Evolutionary conservation across 202 grass and related monocot species (phyloP).

Genomic region (Hordeum pubiflorum): DNA sequence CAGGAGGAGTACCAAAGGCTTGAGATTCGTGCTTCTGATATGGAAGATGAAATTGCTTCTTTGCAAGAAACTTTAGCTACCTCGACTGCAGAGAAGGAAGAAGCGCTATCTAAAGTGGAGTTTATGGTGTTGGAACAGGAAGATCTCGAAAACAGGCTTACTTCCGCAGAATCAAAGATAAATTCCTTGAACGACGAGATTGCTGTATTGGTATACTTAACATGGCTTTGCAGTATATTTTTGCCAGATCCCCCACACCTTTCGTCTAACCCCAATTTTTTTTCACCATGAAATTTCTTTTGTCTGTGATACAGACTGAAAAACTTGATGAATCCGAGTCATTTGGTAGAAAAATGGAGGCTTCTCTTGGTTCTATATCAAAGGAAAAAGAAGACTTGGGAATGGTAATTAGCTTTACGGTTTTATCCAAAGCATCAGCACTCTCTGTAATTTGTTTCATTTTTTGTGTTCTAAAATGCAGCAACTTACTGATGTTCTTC

Average conservation of each 20-base stretch:
- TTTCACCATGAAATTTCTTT: slow-evolving; percentile 10
- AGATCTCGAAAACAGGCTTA: slow-evolving; percentile 44
- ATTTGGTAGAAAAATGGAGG: slow-evolving; percentile 36
- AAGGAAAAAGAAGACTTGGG: slow-evolving; percentile 85
- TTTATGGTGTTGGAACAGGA: slow-evolving; percentile 51
- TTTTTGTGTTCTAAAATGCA: slow-evolving; percentile 37
- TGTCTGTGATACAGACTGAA: slow-evolving; percentile 35
- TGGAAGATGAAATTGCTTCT: slow-evolving; percentile 58
- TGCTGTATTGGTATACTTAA: slow-evolving; percentile 42
- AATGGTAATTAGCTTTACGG: slow-evolving; percentile 52
- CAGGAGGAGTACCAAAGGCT: slow-evolving; percentile 83
- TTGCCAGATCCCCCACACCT: not conserved
- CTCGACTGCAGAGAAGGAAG: slow-evolving; percentile 64
- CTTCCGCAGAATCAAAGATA: slow-evolving; percentile 45
- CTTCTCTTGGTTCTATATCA: slow-evolving; percentile 46
- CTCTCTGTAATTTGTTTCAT: slow-evolving; percentile 17
- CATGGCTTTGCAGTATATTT: slow-evolving; percentile 9
- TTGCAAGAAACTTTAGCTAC: slow-evolving; percentile 57
- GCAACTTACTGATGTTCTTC: slow-evolving; percentile 85
- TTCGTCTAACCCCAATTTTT: not conserved
- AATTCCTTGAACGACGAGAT: slow-evolving; percentile 50
- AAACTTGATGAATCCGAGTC: slow-evolving; percentile 51
- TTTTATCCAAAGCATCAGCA: slow-evolving; percentile 11
- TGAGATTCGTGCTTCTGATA: slow-evolving; percentile 54
- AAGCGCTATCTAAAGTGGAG: slow-evolving; percentile 50